Conservation (phyloP, 2,329 filamentous ascomycete genomes). For the Fusarium sp. region DNA sequence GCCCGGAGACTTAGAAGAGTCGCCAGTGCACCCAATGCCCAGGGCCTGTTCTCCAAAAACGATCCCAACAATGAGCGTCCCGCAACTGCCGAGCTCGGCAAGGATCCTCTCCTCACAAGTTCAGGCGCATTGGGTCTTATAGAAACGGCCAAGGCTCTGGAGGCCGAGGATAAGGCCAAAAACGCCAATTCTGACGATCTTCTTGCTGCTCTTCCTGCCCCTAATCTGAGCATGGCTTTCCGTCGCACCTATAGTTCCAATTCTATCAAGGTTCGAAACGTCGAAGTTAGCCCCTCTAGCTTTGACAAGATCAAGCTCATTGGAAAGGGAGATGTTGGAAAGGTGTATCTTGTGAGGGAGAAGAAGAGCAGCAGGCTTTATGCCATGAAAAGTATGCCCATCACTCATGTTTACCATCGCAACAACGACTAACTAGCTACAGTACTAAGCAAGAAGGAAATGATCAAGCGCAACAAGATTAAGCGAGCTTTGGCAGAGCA, state of each 20-base stretch:
- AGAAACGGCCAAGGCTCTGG: slow-evolving; percentile 41
- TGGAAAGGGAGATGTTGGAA: slow-evolving; percentile 97
- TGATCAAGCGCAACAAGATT: slow-evolving; percentile 99
- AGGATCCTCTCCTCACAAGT: slow-evolving; percentile 74
- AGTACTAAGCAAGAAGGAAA: slow-evolving; percentile 99
- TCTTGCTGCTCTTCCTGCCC: slow-evolving; percentile 70
- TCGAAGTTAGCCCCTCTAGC: slow-evolving; percentile 92
- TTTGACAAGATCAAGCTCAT: slow-evolving; percentile 99
- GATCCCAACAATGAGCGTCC: slow-evolving; percentile 72
- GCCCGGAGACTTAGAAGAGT: slow-evolving; percentile 92
- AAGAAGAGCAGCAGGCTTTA: slow-evolving; percentile 97
- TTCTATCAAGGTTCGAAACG: slow-evolving; percentile 97
- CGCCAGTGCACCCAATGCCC: slow-evolving; percentile 95
- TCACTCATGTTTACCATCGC: not conserved
- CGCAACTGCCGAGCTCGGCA: slow-evolving; percentile 85
- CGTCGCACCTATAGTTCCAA: slow-evolving; percentile 98
- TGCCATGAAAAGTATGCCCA: slow-evolving; percentile 90
- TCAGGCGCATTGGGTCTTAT: slow-evolving; percentile 52
- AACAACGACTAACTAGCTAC: slow-evolving; percentile 48
- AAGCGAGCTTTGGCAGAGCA: slow-evolving; percentile 97
- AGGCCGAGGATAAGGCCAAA: slow-evolving; percentile 46
- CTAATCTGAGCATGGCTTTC: slow-evolving; percentile 78
- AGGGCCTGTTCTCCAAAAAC: slow-evolving; percentile 79
- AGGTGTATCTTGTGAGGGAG: slow-evolving; percentile 96
- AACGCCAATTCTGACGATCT: slow-evolving; percentile 58